These are phyloP conservation scores for Breviolum minutum DNA, from an alignment of 73 alveolate species.

Conservation along the genomic window DNA sequence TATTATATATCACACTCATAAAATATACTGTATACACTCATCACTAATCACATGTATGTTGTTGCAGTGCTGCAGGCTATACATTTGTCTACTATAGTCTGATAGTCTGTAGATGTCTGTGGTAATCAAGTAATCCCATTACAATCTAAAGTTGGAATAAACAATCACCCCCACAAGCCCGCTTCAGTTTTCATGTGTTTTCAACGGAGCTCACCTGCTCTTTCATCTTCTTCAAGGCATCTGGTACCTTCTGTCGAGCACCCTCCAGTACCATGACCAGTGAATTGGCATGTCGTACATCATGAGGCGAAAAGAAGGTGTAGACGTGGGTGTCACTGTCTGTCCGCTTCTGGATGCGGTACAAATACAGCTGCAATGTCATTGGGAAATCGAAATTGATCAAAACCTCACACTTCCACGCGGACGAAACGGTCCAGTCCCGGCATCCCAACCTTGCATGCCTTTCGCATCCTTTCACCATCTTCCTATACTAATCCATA, in stretches of 20 bases:
- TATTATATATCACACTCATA: too few species aligned
- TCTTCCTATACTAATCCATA: too few species aligned
- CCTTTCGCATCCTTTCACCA: too few species aligned
- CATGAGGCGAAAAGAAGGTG: slow-evolving; percentile 88
- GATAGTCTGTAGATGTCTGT: too few species aligned
- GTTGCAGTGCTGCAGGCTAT: too few species aligned
- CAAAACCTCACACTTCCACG: not conserved
- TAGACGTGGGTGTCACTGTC: slow-evolving; percentile 87
- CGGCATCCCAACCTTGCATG: not conserved
- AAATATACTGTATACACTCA: too few species aligned
- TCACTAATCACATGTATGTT: too few species aligned
- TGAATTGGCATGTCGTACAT: slow-evolving; percentile 56
- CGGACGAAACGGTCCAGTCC: not conserved
- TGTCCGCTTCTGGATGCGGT: slow-evolving; percentile 85
- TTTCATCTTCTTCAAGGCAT: slow-evolving; percentile 72
- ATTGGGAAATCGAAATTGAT: slow-evolving; percentile 86
- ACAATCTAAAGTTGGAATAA: not conserved
- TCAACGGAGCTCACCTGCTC: slow-evolving; percentile 41
- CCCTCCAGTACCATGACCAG: slow-evolving; percentile 57
- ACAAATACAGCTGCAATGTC: slow-evolving; percentile 65
- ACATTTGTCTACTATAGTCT: too few species aligned
- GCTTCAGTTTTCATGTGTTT: not conserved
- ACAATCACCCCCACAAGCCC: not conserved
- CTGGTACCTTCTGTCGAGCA: slow-evolving; percentile 59
- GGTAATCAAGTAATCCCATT: too few species aligned